Conservation (phyloP, 2,329 filamentous ascomycete species). For the Fusarium sp. region DNA sequence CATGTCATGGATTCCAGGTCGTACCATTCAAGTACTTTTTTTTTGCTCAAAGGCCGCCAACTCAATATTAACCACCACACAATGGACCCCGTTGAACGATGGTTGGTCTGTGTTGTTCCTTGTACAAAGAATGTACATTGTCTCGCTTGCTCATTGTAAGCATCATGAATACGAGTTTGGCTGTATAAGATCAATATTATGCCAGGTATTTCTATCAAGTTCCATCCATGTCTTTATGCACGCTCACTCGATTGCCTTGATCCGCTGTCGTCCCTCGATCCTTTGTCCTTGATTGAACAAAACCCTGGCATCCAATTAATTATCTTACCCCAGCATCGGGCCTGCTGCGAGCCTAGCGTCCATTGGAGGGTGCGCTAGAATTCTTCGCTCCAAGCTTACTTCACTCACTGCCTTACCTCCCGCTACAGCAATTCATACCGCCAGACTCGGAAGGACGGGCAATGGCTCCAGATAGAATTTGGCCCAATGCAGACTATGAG, state of each 20-base stretch:
- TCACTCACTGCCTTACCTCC: background rate
- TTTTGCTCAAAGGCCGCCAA: conserved; percentile 20
- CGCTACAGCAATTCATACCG: conserved; percentile 6
- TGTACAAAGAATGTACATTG: conserved; percentile 3
- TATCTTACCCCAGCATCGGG: conserved; percentile 26
- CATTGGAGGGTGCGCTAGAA: conserved; percentile 17
- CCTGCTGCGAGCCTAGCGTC: conserved; percentile 14
- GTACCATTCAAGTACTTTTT: conserved; percentile 16
- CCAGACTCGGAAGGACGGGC: conserved; percentile 15
- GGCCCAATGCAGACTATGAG: conserved; percentile 10
- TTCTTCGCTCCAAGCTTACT: conserved; percentile 12
- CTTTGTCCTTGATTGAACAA: conserved; percentile 13
- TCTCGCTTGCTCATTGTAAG: background rate
- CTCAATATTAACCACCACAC: conserved; percentile 34
- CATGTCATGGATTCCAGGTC: background rate
- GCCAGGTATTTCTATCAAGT: background rate
- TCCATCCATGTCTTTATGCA: background rate
- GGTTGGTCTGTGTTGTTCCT: conserved; percentile 31
- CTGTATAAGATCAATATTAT: background rate
- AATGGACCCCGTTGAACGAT: conserved; percentile 34
- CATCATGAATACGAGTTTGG: background rate
- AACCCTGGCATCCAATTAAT: conserved; percentile 12
- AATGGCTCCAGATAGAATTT: conserved; percentile 28
- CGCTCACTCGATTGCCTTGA: background rate
- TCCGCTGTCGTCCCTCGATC: background rate